phyloP scores from a whole-genome alignment of 371 early-diverging fungal genomes.

The Actinomortierella ambigua region DNA sequence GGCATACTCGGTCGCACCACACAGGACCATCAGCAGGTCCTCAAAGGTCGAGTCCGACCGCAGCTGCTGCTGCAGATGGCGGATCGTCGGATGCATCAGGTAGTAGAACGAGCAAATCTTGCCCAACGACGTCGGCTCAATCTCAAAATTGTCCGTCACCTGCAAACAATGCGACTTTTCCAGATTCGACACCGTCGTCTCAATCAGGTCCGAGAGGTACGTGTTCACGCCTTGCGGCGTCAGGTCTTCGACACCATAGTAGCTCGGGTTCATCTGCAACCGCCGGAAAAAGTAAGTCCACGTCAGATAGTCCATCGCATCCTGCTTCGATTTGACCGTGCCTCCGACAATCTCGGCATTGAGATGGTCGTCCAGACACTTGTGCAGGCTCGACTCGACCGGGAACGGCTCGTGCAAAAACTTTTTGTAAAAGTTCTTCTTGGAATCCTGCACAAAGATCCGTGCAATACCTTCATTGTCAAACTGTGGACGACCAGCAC shows the following conservation, averaged over 20 bases:
- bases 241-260: slow-evolving; percentile 90
- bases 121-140: slow-evolving; percentile 90
- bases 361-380: slow-evolving; percentile 90
- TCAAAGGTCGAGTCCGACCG: slow-evolving; percentile 85
- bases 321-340: slow-evolving; percentile 96
- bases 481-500: slow-evolving; percentile 74
- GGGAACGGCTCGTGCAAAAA: slow-evolving; percentile 95
- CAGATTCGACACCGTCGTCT: slow-evolving; percentile 86
- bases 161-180: slow-evolving; percentile 87
- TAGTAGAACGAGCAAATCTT: slow-evolving; percentile 98
- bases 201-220: slow-evolving; percentile 94
- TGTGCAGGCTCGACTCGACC: slow-evolving; percentile 92
- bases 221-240: slow-evolving; percentile 89
- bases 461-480: slow-evolving; percentile 55
- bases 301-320: slow-evolving; percentile 97
- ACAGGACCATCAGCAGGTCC: slow-evolving; percentile 90
- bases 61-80: slow-evolving; percentile 89
- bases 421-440: slow-evolving; percentile 96
- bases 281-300: slow-evolving; percentile 97
- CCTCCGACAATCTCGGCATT: slow-evolving; percentile 94
- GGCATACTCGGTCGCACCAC: slow-evolving; percentile 93
- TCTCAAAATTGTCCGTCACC: slow-evolving; percentile 84
- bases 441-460: slow-evolving; percentile 53
- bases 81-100: slow-evolving; percentile 92
- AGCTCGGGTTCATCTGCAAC: slow-evolving; percentile 95